phyloP scores from a whole-genome alignment of 495 filamentous ascomycete species.

The Penicilliopsis zonata region DNA sequence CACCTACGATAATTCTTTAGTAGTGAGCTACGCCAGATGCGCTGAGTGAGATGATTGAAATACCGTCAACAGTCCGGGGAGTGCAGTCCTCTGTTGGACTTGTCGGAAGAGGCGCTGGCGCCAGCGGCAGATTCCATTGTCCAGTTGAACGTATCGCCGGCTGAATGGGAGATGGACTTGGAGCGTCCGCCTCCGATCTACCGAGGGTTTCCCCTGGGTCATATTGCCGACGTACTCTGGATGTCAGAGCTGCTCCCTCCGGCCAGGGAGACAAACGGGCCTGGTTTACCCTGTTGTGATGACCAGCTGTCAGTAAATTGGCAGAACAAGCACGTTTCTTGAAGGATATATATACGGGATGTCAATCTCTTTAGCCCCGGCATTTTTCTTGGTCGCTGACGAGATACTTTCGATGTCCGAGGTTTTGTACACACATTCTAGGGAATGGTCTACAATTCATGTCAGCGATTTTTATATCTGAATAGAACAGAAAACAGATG shows the following conservation, averaged over 20 bases:
- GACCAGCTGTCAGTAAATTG: too few species aligned
- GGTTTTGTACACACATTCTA: conserved; percentile 11
- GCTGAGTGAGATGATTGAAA: too few species aligned
- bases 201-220: neutral
- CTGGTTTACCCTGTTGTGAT: conserved; percentile 6
- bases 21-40: too few species aligned
- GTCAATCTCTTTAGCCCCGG: conserved; percentile 4
- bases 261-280: conserved; percentile 11
- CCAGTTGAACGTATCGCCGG: too few species aligned
- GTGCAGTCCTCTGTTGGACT: too few species aligned
- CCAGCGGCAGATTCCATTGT: too few species aligned
- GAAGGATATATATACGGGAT: too few species aligned
- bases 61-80: too few species aligned
- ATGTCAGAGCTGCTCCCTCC: conserved; percentile 1
- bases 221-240: neutral
- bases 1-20: too few species aligned
- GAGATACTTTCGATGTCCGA: conserved; percentile 3
- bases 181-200: neutral
- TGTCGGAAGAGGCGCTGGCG: too few species aligned
- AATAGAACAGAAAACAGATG: neutral
- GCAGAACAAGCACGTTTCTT: too few species aligned
- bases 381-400: conserved; percentile 2
- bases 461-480: conserved; percentile 1
- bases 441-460: conserved; percentile 9
- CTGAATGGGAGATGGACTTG: too few species aligned